Base-by-base conservation (phyloP, 148 eudicot genomes). In the Spergularia marina region DNA sequence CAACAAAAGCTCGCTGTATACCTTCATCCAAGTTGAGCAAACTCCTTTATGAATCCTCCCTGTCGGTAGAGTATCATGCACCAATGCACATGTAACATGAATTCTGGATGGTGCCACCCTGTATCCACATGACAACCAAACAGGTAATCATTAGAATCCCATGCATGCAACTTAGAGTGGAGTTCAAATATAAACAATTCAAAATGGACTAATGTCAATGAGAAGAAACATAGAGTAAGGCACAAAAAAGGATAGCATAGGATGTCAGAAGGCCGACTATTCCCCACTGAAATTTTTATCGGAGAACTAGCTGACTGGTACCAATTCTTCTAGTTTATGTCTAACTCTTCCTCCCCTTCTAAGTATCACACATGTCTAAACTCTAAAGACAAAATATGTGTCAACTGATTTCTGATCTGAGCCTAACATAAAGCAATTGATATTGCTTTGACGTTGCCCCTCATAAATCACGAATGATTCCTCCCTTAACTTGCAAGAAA, bases 11-110 rank as follows among this genome's bases (percentile, higher is more conserved):
- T 25, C 5, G 57, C 52, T 20, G 18, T 21, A 53, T 84, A 95
- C 98, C 98, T 92, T 95, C 91, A 95, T 95, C 98, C 98, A 95
- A 80, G 97, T 95, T 76, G 98, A 95, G 70, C 98, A 95, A 59
- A 95, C 77, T 83, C 98, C 98, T 82, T 90, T 92, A 78, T 95
- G 97, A 83, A 95, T 83, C 76, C 98, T 77, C 54, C 99, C 99
- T 6, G 91, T 82, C 10, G 96, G 97, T 64, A 91, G 89, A 84
- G 83, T 87, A 71, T 91, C 99, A 63, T 85, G 80, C 44, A 95
- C 99, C 77, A 95, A 81, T 49, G 99, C 90, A 84, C 92, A 88
- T 56, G 99, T 95, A 40, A 92, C 97, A 82, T 95, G 99, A 82
- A 95, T 90, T 84, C 94, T 91, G 63, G 89, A 64, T 15, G 90